phyloP scores from a whole-genome alignment of 148 eudicot species.

The Spergularia marina region DNA sequence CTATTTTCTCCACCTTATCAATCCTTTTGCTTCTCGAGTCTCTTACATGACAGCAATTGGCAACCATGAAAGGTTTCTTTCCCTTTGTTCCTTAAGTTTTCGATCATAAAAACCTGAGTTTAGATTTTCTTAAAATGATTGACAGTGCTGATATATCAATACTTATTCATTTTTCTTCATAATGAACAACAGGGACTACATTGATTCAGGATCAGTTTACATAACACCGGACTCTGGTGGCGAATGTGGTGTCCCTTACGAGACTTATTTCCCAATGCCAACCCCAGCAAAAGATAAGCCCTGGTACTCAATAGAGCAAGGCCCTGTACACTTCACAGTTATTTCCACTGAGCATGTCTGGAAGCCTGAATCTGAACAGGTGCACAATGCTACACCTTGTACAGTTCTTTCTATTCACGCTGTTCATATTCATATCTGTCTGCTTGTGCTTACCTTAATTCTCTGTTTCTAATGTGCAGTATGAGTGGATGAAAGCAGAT shows the following conservation, averaged over 20 bases:
- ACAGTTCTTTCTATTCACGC: not conserved
- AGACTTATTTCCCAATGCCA: slow-evolving; percentile 86
- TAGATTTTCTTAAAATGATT: not conserved
- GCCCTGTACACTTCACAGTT: slow-evolving; percentile 40
- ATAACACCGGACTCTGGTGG: slow-evolving; percentile 84
- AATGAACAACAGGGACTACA: slow-evolving; percentile 49
- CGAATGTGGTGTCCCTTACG: slow-evolving; percentile 93
- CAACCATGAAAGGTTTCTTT: slow-evolving; percentile 77
- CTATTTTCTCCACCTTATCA: slow-evolving; percentile 69
- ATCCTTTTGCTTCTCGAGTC: slow-evolving; percentile 56
- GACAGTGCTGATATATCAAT: not conserved
- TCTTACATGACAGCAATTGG: slow-evolving; percentile 93
- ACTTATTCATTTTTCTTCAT: not conserved
- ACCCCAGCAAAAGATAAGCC: slow-evolving; percentile 70
- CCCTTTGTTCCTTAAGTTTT: not conserved
- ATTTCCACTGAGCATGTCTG: slow-evolving; percentile 43
- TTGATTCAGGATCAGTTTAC: slow-evolving; percentile 60
- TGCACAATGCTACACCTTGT: not conserved
- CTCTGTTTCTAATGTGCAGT: slow-evolving; percentile 32
- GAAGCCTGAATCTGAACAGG: slow-evolving; percentile 34
- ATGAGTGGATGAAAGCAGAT: slow-evolving; percentile 67
- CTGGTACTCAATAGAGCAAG: slow-evolving; percentile 44
- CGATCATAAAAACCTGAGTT: not conserved
- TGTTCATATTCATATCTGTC: not conserved
- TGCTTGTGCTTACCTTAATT: not conserved